Conservation (phyloP, 2,329 filamentous ascomycete species). For the Lecanicillium sp. region DNA sequence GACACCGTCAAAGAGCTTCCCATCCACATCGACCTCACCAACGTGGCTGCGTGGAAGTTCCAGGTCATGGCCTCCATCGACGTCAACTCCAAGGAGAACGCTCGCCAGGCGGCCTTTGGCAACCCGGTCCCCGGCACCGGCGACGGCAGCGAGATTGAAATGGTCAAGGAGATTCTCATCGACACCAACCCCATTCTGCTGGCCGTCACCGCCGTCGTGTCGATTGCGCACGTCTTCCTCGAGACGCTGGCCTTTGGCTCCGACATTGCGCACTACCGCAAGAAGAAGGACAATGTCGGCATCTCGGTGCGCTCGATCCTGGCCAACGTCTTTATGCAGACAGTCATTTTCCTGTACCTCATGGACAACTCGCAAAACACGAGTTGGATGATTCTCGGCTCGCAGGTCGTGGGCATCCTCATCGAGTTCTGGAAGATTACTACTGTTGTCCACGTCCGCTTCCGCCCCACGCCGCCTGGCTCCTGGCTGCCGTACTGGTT, state of each 20-base stretch:
- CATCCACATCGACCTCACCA: constrained; percentile 75
- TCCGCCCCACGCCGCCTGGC: constrained; percentile 60
- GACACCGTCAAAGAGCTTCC: constrained; percentile 78
- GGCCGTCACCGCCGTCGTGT: constrained; percentile 74
- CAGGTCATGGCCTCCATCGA: constrained; percentile 77
- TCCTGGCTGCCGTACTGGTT: constrained; percentile 73
- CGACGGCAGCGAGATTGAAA: constrained; percentile 90
- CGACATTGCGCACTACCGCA: constrained; percentile 95
- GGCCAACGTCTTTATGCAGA: constrained; percentile 96
- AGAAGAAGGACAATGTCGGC: constrained; percentile 98
- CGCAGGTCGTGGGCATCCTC: constrained; percentile 73
- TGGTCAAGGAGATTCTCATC: constrained; percentile 91
- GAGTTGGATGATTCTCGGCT: constrained; percentile 96
- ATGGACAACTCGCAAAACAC: constrained; percentile 97
- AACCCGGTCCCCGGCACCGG: constrained; percentile 65
- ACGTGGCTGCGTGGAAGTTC: constrained; percentile 85
- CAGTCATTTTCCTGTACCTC: constrained; percentile 91
- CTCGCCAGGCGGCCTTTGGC: constrained; percentile 69
- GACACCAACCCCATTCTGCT: constrained; percentile 92
- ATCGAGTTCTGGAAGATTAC: constrained; percentile 88
- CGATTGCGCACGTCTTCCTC: constrained; percentile 85
- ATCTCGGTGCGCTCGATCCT: constrained; percentile 94
- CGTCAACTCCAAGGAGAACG: constrained; percentile 75
- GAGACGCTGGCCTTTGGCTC: constrained; percentile 96
- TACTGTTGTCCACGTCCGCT: constrained; percentile 81